Evolutionary conservation across 768 basidiomycete species (phyloP).

Genomic region (Psilocybe tampanensis): DNA sequence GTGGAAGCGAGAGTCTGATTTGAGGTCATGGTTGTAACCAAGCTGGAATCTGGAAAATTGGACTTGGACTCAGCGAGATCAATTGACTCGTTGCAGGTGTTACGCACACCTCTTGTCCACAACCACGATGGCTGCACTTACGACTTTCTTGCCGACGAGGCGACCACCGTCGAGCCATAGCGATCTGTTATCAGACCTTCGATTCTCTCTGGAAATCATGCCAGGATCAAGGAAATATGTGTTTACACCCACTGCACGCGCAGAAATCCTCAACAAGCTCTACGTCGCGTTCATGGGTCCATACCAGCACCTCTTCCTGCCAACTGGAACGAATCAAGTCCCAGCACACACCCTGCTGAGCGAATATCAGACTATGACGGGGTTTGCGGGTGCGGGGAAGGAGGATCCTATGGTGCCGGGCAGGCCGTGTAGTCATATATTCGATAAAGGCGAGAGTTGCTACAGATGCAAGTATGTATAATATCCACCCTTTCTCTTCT

Average conservation of each 20-base stretch:
- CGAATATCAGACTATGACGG: slow-evolving; percentile 65
- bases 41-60: slow-evolving; percentile 5
- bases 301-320: slow-evolving; percentile 73
- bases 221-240: slow-evolving; percentile 77
- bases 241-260: slow-evolving; percentile 72
- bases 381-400: slow-evolving; percentile 60
- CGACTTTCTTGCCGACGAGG: slow-evolving; percentile 28
- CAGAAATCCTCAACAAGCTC: slow-evolving; percentile 80
- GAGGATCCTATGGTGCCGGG: slow-evolving; percentile 66
- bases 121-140: slow-evolving; percentile 23
- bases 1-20: slow-evolving; percentile 18
- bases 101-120: slow-evolving; percentile 10
- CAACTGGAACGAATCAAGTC: slow-evolving; percentile 60
- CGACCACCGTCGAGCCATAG: slow-evolving; percentile 23
- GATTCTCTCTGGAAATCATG: slow-evolving; percentile 80
- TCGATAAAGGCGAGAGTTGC: slow-evolving; percentile 89
- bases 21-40: slow-evolving; percentile 22
- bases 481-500: neutral
- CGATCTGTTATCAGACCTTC: slow-evolving; percentile 72
- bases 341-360: slow-evolving; percentile 67
- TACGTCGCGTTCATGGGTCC: slow-evolving; percentile 84
- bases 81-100: too few relatives aligned
- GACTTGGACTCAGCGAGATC: neutral
- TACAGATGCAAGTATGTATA: slow-evolving; percentile 88
- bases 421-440: slow-evolving; percentile 80